These are phyloP conservation scores for Venturia aucupariae DNA, from an alignment of 2,329 filamentous ascomycete genomes.

Conservation along the genomic window DNA sequence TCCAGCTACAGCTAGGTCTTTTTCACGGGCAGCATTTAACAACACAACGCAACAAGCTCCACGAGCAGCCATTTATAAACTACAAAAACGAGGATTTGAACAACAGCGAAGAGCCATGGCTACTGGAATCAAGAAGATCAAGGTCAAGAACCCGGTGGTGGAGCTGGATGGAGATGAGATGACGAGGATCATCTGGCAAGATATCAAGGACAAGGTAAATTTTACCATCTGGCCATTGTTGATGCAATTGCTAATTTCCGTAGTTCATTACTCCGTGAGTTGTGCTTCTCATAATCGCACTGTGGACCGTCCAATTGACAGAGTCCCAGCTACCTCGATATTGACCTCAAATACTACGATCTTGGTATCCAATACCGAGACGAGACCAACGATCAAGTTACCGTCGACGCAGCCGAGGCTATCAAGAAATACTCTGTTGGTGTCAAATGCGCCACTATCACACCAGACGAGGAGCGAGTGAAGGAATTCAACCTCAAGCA, in stretches of 20 bases:
- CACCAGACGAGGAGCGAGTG: constrained; percentile 90
- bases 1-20: not conserved
- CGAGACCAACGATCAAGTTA: constrained; percentile 93
- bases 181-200: constrained; percentile 98
- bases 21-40: not conserved
- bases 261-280: constrained; percentile 14
- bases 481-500: constrained; percentile 99
- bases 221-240: not conserved
- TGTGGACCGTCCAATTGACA: not conserved
- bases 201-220: constrained; percentile 85
- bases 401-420: constrained; percentile 85
- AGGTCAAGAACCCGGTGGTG: constrained; percentile 98
- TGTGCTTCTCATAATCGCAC: not conserved
- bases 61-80: constrained; percentile 1
- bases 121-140: constrained; percentile 66
- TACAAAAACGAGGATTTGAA: not conserved
- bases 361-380: constrained; percentile 90
- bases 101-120: constrained; percentile 33
- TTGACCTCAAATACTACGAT: constrained; percentile 98
- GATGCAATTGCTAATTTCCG: constrained; percentile 2
- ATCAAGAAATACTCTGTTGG: constrained; percentile 99
- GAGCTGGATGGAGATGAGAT: constrained; percentile 93
- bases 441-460: constrained; percentile 99
- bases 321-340: constrained; percentile 55
- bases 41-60: not conserved